Base-by-base conservation (phyloP, 1,284 basidiomycete genomes). In the Ustilago vetiveriae region DNA sequence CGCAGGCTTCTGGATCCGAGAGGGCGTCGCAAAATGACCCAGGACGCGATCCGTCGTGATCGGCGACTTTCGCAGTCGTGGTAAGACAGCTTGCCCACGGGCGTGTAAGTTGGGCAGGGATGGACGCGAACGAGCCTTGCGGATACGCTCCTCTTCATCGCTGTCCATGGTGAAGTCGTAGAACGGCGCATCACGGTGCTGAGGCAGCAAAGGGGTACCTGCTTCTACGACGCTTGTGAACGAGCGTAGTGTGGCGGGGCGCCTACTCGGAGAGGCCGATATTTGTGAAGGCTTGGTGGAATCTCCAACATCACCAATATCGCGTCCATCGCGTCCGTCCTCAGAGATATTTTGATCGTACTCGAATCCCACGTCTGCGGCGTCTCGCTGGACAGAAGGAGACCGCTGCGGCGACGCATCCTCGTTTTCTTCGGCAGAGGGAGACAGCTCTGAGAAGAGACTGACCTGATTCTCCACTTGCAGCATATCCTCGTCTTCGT, bases 91-190 rank as follows among this genome's bases (percentile, higher is more conserved):
- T 13, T 38, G 16, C 26, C 37, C 37, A 22, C 23, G 32, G 5
- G 37, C 10, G 11, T 6, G 40, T 26, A 58, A 16, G 8, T 65
- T 58, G 1, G 62, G 62, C 17, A 65, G 23, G 3, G 62, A 65
- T 8, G 63, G 47, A 16, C 63, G 56, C 6, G 63, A 47, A 17
- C 63, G 57, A 19, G 50, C 32, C 23, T 52, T 53, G 26, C 42
- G 60, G 9, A 62, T 50, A 22, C 32, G 52, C 11, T 51, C 42
- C 42, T 71, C 68, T 38, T 71, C 63, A 30, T 71, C 68, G 40
- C 68, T 71, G 32, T 66, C 58, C 19, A 71, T 55, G 24, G 63
- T 66, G 21, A 71, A 66, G 44, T 71, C 68, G 29, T 58, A 56
- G 48, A 71, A 71, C 8, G 46, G 16, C 6, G 68, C 53, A 26